Evolutionary conservation across 306 rosid species (phyloP), one percentile per base, ranked within the genome.

Genomic region (Medicago ruthenica): DNA sequence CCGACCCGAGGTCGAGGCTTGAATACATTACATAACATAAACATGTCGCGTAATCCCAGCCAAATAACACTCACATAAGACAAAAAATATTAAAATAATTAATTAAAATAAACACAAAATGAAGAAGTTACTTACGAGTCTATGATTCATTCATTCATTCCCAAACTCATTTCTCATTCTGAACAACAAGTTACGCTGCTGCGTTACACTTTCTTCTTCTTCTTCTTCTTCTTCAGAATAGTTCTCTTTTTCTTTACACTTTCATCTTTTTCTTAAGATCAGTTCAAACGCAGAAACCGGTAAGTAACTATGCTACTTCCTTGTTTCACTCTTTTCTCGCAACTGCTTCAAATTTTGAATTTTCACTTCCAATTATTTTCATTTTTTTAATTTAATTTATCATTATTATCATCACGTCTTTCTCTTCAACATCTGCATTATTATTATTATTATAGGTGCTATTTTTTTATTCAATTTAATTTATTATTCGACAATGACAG

Each of bases 401-500:
- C 21, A 78, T 74, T 48, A 73, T 70, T 34, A 78, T 65, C 13
- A 11, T 62, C 79, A 62, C 57, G 71, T 75, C 24, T 50, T 8
- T 75, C 51, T 4, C 57, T 11, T 70, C 53, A 78, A 31, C 59
- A 36, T 45, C 57, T 77, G 67, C n/a, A 40, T 67, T 20, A 12
- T 70, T 22, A 31, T 51, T 51, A 4, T 12, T 11, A 44, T 12
- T 12, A 3, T 45, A 12, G 1, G 3, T 45, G 5, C 15, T 12
- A 44, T 44, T 44, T 12, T 44, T 12, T 10, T 44, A 3, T 71
- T 65, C 41, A n/a, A 50, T 50, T 4, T 53, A 3, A 54, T 54
- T 54, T 55, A 55, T 18, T 85, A 6, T 75, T 75, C 40, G 82
- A 82, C 11, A 70, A 66, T 75, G 88, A 85, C 86, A 82, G 81